Conservation (phyloP, 257 asterid species). For the Jacaranda copaia region DNA sequence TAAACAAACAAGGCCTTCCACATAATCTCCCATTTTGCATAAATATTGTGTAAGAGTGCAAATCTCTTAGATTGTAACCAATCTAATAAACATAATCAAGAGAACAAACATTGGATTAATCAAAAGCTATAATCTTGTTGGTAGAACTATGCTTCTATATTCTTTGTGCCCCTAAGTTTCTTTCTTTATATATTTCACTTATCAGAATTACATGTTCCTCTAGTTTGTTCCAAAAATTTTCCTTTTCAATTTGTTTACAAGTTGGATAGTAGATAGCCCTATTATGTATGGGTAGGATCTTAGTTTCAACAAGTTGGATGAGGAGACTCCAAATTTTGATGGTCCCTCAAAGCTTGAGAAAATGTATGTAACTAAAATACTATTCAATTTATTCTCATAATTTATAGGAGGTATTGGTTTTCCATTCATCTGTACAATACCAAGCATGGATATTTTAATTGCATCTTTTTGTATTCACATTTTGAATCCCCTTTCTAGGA, state of each 20-base stretch:
- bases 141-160: background rate
- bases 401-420: no score
- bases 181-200: background rate
- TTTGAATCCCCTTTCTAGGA: no score
- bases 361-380: conserved; percentile 47
- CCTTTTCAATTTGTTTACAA: background rate
- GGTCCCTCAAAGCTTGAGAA: conserved; percentile 25
- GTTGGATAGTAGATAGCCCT: background rate
- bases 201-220: background rate
- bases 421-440: no score
- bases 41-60: background rate
- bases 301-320: conserved; percentile 65
- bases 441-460: no score
- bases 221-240: background rate
- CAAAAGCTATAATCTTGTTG: background rate
- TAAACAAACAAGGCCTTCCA: no score
- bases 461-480: no score
- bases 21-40: no score
- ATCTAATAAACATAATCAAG: no score
- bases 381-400: background rate
- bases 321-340: conserved; percentile 49
- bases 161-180: no score
- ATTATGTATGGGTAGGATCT: conserved; percentile 49
- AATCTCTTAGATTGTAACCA: background rate
- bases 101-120: background rate